Conservation (phyloP, 495 filamentous ascomycete species). For the Acidomyces sp. region DNA sequence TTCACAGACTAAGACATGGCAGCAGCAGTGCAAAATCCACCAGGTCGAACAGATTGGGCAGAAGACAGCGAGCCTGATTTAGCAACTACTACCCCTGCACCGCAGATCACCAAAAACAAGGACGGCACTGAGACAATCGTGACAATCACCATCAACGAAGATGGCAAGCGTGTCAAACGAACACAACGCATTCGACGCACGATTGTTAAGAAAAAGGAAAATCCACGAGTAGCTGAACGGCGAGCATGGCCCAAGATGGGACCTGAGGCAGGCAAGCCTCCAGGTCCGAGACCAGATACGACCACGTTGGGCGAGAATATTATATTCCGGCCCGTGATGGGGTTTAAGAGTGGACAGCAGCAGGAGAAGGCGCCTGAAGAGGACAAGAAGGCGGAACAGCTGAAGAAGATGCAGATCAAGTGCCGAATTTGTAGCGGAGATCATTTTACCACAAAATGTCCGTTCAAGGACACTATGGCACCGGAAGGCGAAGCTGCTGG, state of each 20-base stretch:
- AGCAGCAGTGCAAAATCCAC: slow-evolving; percentile 17
- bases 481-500: slow-evolving; percentile 49
- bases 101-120: slow-evolving; percentile 82
- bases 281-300: slow-evolving; percentile 64
- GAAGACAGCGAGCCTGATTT: slow-evolving; percentile 91
- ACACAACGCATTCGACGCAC: slow-evolving; percentile 87
- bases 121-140: slow-evolving; percentile 94
- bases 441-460: slow-evolving; percentile 95
- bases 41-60: slow-evolving; percentile 75
- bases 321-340: slow-evolving; percentile 74
- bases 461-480: slow-evolving; percentile 71
- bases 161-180: slow-evolving; percentile 89
- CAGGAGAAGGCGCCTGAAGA: slow-evolving; percentile 55
- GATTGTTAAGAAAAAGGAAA: slow-evolving; percentile 77
- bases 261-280: slow-evolving; percentile 56
- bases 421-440: slow-evolving; percentile 97
- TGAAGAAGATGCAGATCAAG: slow-evolving; percentile 99
- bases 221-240: slow-evolving; percentile 90
- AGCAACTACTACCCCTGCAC: slow-evolving; percentile 63
- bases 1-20: slow-evolving; percentile 12
- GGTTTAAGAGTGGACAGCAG: slow-evolving; percentile 72
- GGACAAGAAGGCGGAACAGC: slow-evolving; percentile 54
- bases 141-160: slow-evolving; percentile 80
- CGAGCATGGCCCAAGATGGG: slow-evolving; percentile 89
- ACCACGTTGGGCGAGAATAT: slow-evolving; percentile 96